These are phyloP conservation scores for Quercus cerris DNA, from an alignment of 306 rosid species.

Conservation along the genomic window DNA sequence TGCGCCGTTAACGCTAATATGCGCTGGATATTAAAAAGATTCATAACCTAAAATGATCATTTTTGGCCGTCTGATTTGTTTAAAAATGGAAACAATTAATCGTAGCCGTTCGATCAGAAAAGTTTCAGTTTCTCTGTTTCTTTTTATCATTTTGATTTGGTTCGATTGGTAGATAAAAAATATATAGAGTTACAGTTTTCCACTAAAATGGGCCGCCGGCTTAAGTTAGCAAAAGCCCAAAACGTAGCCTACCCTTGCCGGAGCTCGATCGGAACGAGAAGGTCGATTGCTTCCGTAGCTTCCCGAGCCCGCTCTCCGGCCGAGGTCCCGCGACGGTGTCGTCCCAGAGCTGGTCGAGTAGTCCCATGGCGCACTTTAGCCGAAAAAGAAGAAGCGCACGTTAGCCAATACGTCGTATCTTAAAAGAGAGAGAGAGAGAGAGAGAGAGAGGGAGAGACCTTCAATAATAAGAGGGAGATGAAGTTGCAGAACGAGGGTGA, in stretches of 20 bases:
- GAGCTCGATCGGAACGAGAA: conserved; percentile 39
- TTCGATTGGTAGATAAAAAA: background rate
- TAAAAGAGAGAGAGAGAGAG: no score
- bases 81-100: background rate
- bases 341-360: conserved; percentile 96
- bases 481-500: accelerated
- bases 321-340: conserved; percentile 91
- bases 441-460: accelerated
- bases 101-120: background rate
- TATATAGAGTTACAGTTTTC: background rate
- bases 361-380: conserved; percentile 42
- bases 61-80: background rate
- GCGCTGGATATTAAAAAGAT: background rate
- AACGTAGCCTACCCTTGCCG: conserved; percentile 58
- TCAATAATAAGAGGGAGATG: background rate
- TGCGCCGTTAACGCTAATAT: background rate
- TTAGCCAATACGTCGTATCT: background rate
- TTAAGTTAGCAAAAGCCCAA: background rate
- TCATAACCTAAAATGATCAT: background rate
- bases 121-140: background rate
- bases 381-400: background rate
- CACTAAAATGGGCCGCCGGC: background rate
- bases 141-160: no score
- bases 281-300: conserved; percentile 64
- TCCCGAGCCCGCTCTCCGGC: conserved; percentile 85